Evolutionary conservation across 2,329 filamentous ascomycete species (phyloP), one percentile per base, ranked within the genome.

Genomic region (Arthrobotrys conoides): DNA sequence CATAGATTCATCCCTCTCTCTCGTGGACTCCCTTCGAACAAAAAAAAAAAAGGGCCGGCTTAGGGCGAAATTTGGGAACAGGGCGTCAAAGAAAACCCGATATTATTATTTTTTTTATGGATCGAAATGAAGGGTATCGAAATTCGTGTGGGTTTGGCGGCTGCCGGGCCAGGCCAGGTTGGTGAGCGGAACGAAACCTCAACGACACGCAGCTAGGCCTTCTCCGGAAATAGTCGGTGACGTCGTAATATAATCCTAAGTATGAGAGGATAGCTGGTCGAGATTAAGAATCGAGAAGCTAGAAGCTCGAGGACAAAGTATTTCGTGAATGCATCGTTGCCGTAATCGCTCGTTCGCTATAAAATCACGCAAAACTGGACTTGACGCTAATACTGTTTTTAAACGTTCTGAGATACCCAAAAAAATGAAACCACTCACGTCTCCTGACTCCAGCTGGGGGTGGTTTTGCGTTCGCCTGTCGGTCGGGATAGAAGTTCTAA

Each of bases 351-450:
- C 57, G 57, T 61, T 61, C 57, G 36, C 27, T 66, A 53, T 65
- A 73, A 61, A 73, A 73, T 73, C 70, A 73, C 70, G 70, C 70
- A 73, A 73, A 73, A 72, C 55, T 22, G 41, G 41, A 61, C 65
- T 61, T 51, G 61, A 46, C 61, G 63, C 70, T 73, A 73, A 53
- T 27, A 72, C 24, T 55, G 41, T 73, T 66, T 59, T 61, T 65
- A 72, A 51, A 46, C 36, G 22, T 73, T 66, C 61, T 73, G 61
- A 66, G 63, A 73, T 66, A 10, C 63, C 61, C 51, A 51, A 8
- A 59, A 61, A 61, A 73, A 67, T 64, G 63, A 67, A 73, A 73
- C 70, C 70, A 67, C 70, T 73, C 70, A 67, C 18, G 61, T 65
- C 68, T 73, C 63, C 49, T 61, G 48, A 66, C 44, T 59, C 33